These are phyloP conservation scores for Fagopyrum esculentum DNA, from an alignment of 148 eudicot genomes.

Conservation along the genomic window DNA sequence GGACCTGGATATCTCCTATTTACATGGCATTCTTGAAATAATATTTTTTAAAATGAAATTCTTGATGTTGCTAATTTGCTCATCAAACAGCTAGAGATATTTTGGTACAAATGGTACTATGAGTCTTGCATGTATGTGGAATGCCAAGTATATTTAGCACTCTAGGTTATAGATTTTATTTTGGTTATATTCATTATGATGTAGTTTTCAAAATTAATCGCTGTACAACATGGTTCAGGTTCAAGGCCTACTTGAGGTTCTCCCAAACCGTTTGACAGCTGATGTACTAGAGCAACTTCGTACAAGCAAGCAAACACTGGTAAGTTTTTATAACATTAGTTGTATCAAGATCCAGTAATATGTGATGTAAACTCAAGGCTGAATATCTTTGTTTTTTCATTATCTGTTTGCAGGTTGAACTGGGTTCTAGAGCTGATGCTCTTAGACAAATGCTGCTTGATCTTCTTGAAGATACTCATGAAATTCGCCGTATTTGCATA, in stretches of 20 bases:
- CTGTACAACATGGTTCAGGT: constrained; percentile 38
- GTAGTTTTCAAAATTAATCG: not conserved
- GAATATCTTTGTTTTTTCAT: not conserved
- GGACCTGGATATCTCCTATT: not conserved
- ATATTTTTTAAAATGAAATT: not conserved
- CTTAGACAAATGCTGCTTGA: constrained; percentile 96
- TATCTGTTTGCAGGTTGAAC: constrained; percentile 55
- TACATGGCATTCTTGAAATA: not conserved
- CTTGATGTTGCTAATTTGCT: not conserved
- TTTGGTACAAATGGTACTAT: not conserved
- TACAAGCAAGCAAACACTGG: constrained; percentile 86
- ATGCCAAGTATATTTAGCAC: not conserved
- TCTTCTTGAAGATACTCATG: constrained; percentile 88
- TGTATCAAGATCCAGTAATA: not conserved
- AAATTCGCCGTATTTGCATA: constrained; percentile 77
- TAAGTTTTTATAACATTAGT: constrained; percentile 17
- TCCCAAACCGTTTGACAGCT: constrained; percentile 78
- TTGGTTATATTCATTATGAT: not conserved
- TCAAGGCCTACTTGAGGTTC: constrained; percentile 75
- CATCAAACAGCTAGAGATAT: constrained; percentile 6
- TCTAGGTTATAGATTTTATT: not conserved
- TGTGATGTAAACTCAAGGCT: not conserved
- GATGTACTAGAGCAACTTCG: constrained; percentile 86
- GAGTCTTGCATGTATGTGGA: not conserved
- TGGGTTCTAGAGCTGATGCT: constrained; percentile 86